phyloP scores from a whole-genome alignment of 2,329 filamentous ascomycete species.

The Aspergillus ustus region DNA sequence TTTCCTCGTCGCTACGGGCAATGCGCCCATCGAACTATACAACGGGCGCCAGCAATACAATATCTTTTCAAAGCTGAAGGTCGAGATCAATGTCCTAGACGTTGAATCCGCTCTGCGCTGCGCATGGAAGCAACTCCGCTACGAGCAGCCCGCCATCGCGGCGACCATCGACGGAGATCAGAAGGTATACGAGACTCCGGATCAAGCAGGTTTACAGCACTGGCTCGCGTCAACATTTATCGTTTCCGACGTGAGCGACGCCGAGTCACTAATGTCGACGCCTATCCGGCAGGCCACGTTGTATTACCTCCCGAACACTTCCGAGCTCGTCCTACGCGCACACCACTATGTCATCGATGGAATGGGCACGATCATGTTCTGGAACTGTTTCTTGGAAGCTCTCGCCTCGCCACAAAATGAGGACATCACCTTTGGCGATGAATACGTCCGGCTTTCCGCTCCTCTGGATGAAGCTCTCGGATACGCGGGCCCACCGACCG shows the following conservation, averaged over 20 bases:
- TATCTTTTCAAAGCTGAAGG: neutral
- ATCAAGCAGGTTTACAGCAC: neutral
- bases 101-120: neutral
- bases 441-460: neutral
- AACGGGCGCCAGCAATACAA: neutral
- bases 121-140: constrained; percentile 6
- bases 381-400: neutral
- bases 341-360: constrained; percentile 6
- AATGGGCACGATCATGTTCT: neutral
- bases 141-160: constrained; percentile 5
- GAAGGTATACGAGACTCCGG: constrained; percentile 6
- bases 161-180: neutral
- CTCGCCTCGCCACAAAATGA: neutral
- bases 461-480: neutral
- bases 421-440: neutral
- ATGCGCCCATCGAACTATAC: neutral
- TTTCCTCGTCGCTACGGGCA: neutral
- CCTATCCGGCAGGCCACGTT: constrained; percentile 1
- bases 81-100: neutral
- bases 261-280: neutral
- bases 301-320: constrained; percentile 5
- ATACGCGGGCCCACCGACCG: neutral
- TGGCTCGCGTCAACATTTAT: neutral
- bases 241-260: neutral
- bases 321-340: constrained; percentile 2